phyloP scores from a whole-genome alignment of 2,329 filamentous ascomycete genomes.

The Cercospora beticola region DNA sequence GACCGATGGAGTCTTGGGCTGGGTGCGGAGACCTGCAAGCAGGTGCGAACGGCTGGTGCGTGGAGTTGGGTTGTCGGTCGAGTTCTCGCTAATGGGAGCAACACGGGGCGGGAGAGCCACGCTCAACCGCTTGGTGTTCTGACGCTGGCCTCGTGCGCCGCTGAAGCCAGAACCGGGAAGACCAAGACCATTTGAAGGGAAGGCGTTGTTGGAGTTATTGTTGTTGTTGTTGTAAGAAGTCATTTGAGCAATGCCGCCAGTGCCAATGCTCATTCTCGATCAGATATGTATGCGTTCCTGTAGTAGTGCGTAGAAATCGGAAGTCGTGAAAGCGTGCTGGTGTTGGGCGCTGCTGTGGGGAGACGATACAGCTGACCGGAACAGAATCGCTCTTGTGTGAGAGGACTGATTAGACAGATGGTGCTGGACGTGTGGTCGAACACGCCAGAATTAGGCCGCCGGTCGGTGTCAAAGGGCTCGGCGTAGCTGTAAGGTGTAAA shows the following conservation, averaged over 20 bases:
- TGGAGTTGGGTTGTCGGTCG: conserved; percentile 73
- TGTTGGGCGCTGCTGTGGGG: not conserved
- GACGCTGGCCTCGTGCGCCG: conserved; percentile 77
- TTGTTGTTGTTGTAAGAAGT: conserved; percentile 65
- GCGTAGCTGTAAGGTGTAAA: conserved; percentile 30
- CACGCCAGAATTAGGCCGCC: conserved; percentile 34
- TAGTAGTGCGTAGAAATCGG: conserved; percentile 21
- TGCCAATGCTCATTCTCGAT: conserved; percentile 67
- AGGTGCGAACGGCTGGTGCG: conserved; percentile 93
- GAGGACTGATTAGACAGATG: conserved; percentile 26
- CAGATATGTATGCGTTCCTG: conserved; percentile 21
- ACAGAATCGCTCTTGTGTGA: conserved; percentile 22
- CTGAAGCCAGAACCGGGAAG: conserved; percentile 73
- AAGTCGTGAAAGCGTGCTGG: conserved; percentile 28
- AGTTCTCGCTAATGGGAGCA: conserved; percentile 64
- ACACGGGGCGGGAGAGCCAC: conserved; percentile 72
- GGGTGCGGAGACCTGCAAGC: conserved; percentile 87
- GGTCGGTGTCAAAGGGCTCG: conserved; percentile 31
- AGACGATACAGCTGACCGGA: conserved; percentile 7
- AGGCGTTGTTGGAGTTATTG: conserved; percentile 38
- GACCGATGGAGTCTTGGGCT: conserved; percentile 78
- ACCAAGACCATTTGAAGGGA: conserved; percentile 68
- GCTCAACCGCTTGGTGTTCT: conserved; percentile 80
- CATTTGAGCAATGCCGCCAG: conserved; percentile 99
- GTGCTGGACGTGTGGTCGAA: conserved; percentile 14